Evolutionary conservation across 2,329 filamentous ascomycete species (phyloP).

Genomic region (Ophiostoma sp.): DNA sequence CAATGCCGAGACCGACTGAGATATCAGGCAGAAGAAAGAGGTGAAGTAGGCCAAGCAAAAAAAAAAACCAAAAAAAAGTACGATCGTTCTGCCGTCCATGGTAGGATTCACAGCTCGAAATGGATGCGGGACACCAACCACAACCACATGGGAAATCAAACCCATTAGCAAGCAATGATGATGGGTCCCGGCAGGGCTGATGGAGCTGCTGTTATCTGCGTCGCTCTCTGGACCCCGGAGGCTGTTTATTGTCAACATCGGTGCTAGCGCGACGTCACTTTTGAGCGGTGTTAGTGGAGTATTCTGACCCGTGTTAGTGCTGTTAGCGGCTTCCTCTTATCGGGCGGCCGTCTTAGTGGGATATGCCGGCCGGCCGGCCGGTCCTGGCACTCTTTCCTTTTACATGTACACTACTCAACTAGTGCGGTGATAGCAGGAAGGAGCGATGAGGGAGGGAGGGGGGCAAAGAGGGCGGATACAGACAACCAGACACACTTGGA

Average conservation of each 20-base stretch:
- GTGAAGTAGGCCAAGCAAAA: background rate
- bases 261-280: too few species aligned
- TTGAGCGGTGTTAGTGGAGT: too few species aligned
- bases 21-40: background rate
- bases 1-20: slow-evolving; percentile 7
- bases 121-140: background rate
- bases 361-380: slow-evolving; percentile 19
- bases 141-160: background rate
- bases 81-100: background rate
- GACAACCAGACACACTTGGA: background rate
- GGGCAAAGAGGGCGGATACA: background rate
- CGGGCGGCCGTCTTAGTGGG: background rate
- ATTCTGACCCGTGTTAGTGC: background rate
- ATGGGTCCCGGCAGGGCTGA: background rate
- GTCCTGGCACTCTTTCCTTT: background rate
- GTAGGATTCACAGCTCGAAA: background rate
- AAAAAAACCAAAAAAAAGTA: too few species aligned
- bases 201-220: background rate
- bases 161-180: background rate
- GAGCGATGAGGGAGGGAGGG: background rate
- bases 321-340: background rate
- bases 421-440: background rate
- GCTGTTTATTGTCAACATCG: background rate
- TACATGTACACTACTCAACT: background rate
- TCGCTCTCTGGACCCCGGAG: background rate